Percentiles rank a stretch among this genome's conserved stretches.
These are phyloP conservation scores for Penicillium psychrosexuale DNA, from an alignment of 2,329 filamentous ascomycete genomes.

Conservation along the genomic window DNA sequence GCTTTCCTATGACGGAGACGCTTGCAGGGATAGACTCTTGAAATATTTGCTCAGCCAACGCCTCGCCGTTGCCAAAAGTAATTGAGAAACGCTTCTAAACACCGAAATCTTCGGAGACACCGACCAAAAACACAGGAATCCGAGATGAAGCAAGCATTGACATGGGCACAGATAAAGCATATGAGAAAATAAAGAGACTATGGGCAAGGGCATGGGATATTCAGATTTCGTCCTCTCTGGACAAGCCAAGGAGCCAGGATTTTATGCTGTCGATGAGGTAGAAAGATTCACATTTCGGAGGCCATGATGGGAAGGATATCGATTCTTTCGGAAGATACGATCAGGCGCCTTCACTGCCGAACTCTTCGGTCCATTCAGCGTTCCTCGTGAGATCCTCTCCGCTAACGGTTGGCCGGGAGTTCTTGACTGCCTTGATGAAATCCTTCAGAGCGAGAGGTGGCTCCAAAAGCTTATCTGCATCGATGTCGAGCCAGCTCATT, in stretches of 20 bases:
- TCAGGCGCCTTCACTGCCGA: slow-evolving; percentile 81
- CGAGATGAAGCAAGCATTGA: slow-evolving; percentile 9
- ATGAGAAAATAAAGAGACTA: not conserved
- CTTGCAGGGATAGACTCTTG: slow-evolving; percentile 12
- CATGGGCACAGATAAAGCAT: not conserved
- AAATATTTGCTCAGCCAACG: slow-evolving; percentile 25
- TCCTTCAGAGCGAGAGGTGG: slow-evolving; percentile 85
- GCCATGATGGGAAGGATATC: not conserved
- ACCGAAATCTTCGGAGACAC: slow-evolving; percentile 22
- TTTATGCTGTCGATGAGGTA: not conserved
- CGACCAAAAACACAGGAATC: slow-evolving; percentile 7
- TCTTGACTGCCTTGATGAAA: slow-evolving; percentile 87
- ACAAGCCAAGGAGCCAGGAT: not conserved
- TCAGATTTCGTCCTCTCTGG: not conserved
- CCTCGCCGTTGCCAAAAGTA: slow-evolving; percentile 26
- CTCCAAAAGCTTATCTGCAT: slow-evolving; percentile 79
- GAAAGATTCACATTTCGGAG: not conserved
- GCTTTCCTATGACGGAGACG: slow-evolving; percentile 8
- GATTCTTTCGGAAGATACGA: not conserved
- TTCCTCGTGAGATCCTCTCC: slow-evolving; percentile 79
- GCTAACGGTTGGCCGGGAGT: slow-evolving; percentile 85
- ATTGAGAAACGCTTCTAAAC: slow-evolving; percentile 30
- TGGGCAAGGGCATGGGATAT: not conserved
- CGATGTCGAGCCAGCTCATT: slow-evolving; percentile 89
- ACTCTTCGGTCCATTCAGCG: slow-evolving; percentile 91